These are phyloP conservation scores for Paecilomyces formosus DNA, from an alignment of 2,329 filamentous ascomycete genomes.

Conservation along the genomic window DNA sequence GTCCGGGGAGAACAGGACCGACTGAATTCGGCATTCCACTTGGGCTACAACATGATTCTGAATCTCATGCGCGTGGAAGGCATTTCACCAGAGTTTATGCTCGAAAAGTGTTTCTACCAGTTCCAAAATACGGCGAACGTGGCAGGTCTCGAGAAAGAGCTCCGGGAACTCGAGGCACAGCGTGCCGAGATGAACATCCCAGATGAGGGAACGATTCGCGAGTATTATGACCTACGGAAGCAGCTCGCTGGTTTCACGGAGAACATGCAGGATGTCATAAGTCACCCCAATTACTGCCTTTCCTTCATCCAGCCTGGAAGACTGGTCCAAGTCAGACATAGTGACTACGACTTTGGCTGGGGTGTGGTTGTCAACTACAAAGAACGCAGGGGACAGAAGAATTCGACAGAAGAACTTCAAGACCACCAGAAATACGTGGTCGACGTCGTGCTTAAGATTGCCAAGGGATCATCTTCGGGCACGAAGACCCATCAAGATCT, in stretches of 20 bases:
- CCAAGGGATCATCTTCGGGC: slow-evolving; percentile 44
- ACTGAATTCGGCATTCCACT: slow-evolving; percentile 93
- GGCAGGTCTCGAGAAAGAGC: slow-evolving; percentile 71
- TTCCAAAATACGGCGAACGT: slow-evolving; percentile 94
- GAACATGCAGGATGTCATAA: slow-evolving; percentile 87
- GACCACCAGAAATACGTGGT: slow-evolving; percentile 71
- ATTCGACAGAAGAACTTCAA: not conserved
- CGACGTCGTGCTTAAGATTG: slow-evolving; percentile 67
- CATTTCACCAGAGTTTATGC: slow-evolving; percentile 97
- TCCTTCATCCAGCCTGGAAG: slow-evolving; percentile 84
- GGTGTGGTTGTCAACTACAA: slow-evolving; percentile 75
- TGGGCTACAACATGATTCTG: slow-evolving; percentile 98
- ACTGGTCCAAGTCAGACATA: slow-evolving; percentile 75
- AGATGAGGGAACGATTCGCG: slow-evolving; percentile 81
- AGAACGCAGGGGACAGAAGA: slow-evolving; percentile 47
- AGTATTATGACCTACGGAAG: slow-evolving; percentile 86
- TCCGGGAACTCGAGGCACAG: slow-evolving; percentile 70
- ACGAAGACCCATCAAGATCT: slow-evolving; percentile 58
- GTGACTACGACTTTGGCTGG: slow-evolving; percentile 83
- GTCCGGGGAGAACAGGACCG: slow-evolving; percentile 95
- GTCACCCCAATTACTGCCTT: slow-evolving; percentile 78
- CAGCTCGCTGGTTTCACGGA: slow-evolving; percentile 76
- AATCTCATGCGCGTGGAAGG: slow-evolving; percentile 96
- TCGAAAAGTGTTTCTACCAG: slow-evolving; percentile 97
- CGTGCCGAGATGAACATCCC: slow-evolving; percentile 67